Evolutionary conservation across 75 land plant species (phyloP), one percentile per base, ranked within the genome.

Genomic region (Picea sitchensis): DNA sequence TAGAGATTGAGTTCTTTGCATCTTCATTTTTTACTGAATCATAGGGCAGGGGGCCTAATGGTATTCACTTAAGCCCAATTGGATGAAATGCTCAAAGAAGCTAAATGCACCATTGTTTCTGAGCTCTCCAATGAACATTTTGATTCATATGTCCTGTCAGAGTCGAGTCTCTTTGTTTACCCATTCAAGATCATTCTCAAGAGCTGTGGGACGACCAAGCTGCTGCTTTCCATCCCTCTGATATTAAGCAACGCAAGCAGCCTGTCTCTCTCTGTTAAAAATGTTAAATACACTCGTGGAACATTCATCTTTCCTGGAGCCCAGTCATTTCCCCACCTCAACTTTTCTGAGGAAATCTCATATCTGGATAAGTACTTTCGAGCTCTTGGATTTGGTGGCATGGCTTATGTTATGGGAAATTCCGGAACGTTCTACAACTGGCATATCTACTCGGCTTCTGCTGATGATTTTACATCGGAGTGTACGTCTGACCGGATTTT

Each of bases 171-270:
- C 56, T 89, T 91, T 63, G 65, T 89, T 18, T 91, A 89, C 76
- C 85, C 93, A 6, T 82, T 76, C 82, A 89, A 87, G 78, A 67
- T 91, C 3, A 80, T 91, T 13, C 54, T 91, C 54, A 91, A 91
- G 71, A 89, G 91, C 5, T 91, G 93, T 76, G 91, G 93, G 36
- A 91, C 93, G 5, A 91, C 93, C 11, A 89, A 89, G 79, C 85
- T 91, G 3, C 83, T 91, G 9, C 79, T 83, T 31, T 75, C 91
- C 2, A 75, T 91, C 64, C 91, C 93, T 5, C 54, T 78, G 6
- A 79, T 91, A 31, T 82, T 91, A 21, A 75, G 67, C 60, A 58
- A 65, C 36, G 88, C 93, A 56, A 69, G 20, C 3, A 3, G 57
- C 0, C 58, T 89, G 26, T 58, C 76, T 14, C 83, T 91, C 59